These are phyloP conservation scores for Erythrobasidium hasegawianum DNA, from an alignment of 1,284 basidiomycete species.

Conservation along the genomic window DNA sequence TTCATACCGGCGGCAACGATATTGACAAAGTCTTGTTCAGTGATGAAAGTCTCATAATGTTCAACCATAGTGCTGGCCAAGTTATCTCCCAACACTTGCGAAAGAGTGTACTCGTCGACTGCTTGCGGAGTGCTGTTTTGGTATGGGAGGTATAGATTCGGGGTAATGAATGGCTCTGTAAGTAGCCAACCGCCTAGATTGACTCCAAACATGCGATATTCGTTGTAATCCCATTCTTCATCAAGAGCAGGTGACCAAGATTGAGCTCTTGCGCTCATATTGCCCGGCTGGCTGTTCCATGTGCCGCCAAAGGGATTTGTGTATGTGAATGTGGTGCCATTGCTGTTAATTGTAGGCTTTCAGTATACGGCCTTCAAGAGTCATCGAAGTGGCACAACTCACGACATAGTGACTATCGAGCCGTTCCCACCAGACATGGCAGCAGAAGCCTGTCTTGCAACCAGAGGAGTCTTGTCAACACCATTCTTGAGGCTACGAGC, in stretches of 20 bases:
- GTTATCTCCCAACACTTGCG: conserved; percentile 63
- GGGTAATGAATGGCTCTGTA: conserved; percentile 81
- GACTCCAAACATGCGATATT: conserved; percentile 26
- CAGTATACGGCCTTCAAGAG: not conserved
- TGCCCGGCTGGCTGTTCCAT: conserved; percentile 56
- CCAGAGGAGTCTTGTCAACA: not conserved
- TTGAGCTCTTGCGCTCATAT: conserved; percentile 60
- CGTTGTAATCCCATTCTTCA: conserved; percentile 72
- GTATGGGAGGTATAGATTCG: conserved; percentile 76
- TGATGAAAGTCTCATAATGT: conserved; percentile 82
- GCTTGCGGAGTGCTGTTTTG: conserved; percentile 53
- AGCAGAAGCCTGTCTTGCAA: not conserved
- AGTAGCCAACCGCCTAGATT: conserved; percentile 62
- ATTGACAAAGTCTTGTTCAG: conserved; percentile 80
- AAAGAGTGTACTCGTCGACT: conserved; percentile 74
- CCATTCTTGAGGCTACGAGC: no score
- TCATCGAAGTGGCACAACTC: not conserved
- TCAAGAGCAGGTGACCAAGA: conserved; percentile 79
- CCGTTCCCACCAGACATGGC: conserved; percentile 23
- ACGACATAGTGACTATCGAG: conserved; percentile 16
- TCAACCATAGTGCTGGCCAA: conserved; percentile 49
- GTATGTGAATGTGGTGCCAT: conserved; percentile 67
- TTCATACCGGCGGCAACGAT: conserved; percentile 81
- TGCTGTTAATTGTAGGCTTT: conserved; percentile 38
- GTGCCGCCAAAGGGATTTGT: conserved; percentile 69